These are phyloP conservation scores for Viola pubescens DNA, from an alignment of 441 rosid species.

Conservation along the genomic window DNA sequence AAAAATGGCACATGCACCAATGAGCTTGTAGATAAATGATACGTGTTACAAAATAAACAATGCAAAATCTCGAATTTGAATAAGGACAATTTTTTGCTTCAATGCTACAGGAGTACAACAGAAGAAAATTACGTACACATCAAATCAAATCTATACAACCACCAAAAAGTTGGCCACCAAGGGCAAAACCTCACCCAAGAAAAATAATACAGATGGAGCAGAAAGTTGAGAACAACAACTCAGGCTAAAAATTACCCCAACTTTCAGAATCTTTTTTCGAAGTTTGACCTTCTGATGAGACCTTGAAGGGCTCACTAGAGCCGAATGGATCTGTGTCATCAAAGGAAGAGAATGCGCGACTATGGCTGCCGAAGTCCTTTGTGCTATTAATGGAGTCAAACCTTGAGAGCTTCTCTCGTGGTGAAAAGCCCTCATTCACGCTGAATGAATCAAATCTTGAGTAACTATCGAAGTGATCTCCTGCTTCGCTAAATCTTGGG, in stretches of 20 bases:
- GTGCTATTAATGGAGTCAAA: conserved; percentile 78
- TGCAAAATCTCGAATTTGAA: too few species aligned
- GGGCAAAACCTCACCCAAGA: conserved; percentile 15
- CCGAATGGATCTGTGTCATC: conserved; percentile 89
- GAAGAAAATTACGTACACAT: not conserved
- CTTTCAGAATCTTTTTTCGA: conserved; percentile 51
- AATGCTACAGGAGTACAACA: not conserved
- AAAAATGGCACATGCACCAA: too few species aligned
- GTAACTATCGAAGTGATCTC: conserved; percentile 64
- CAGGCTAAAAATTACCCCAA: conserved; percentile 59
- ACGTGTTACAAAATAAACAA: too few species aligned
- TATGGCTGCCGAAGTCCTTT: conserved; percentile 60
- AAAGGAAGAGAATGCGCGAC: conserved; percentile 52
- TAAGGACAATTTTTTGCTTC: not conserved
- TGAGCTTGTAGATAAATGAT: too few species aligned
- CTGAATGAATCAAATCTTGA: conserved; percentile 89
- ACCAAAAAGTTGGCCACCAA: conserved; percentile 4
- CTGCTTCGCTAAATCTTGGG: conserved; percentile 70
- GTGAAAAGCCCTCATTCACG: conserved; percentile 51
- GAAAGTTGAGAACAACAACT: not conserved
- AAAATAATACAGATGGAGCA: not conserved
- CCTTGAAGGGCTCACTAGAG: conserved; percentile 86
- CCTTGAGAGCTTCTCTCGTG: conserved; percentile 52
- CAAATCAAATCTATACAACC: conserved; percentile 27
- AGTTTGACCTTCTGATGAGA: conserved; percentile 50